phyloP scores from a whole-genome alignment of 73 alveolate genomes.

The Tetrahymena borealis region DNA sequence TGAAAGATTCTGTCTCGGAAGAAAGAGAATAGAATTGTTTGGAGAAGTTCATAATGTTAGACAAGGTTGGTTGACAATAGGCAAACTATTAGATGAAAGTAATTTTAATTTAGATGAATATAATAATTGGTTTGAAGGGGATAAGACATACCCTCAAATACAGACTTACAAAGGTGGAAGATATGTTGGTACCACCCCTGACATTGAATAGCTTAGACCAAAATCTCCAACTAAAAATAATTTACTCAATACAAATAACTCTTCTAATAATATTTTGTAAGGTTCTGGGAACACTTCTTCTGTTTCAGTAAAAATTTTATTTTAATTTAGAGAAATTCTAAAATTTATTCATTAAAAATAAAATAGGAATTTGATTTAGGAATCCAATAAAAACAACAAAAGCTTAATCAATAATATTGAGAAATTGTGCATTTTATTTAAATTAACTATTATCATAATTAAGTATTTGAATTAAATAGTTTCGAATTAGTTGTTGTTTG shows the following conservation, averaged over 20 bases:
- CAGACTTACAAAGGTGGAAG: background rate
- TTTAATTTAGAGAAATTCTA: background rate
- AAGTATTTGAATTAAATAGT: background rate
- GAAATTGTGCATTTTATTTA: background rate
- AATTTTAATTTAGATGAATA: slow-evolving; percentile 11
- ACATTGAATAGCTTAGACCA: background rate
- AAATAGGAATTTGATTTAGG: background rate
- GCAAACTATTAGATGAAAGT: slow-evolving; percentile 24
- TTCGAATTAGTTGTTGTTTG: background rate
- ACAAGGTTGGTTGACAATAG: slow-evolving; percentile 66
- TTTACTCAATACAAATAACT: background rate
- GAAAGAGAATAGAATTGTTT: slow-evolving; percentile 71
- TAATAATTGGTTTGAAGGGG: slow-evolving; percentile 25
- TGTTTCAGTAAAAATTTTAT: background rate
- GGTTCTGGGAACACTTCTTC: no score
- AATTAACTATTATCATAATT: background rate
- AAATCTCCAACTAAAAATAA: background rate
- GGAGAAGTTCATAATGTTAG: slow-evolving; percentile 90
- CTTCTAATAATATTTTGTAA: no score
- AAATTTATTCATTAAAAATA: background rate
- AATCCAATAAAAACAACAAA: background rate
- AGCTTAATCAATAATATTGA: background rate
- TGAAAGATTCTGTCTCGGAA: slow-evolving; percentile 95
- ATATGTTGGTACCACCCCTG: background rate
- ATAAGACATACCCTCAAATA: background rate